Base-by-base conservation (phyloP, 768 basidiomycete species). In the Auricularia cornea region DNA sequence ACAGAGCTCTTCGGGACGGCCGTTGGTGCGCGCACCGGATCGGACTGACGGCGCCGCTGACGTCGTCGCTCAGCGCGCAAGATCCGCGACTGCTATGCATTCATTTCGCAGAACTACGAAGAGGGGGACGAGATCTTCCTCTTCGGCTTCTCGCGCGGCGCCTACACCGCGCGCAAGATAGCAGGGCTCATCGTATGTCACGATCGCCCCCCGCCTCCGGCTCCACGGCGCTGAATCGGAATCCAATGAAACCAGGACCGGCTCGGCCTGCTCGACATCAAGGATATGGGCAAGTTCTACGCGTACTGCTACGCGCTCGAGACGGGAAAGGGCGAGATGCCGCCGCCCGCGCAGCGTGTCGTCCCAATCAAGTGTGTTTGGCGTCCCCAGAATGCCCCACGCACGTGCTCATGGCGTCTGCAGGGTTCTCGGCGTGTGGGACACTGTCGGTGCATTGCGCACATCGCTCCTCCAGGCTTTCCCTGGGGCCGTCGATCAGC, bases 121-220 rank as follows among this genome's bases (percentile, higher is more conserved):
- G 26, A 31, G 3, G 67, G 61, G 3, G 35, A 38, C n/a, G 40
- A 66, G 60, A 61, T 70, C 28, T 54, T 59, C 6, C 61, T 68
- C 41, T 64, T 67, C 32, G 66, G 67, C 4, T 68, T 68, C 56
- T 68, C 67, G 3, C 63, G 67, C 6, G 67, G 69, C 2, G 69
- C 64, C 6, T 70, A 68, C 60, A 60, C 63, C 51, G 61, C 57
- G 8, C 64, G 69, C 29, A 63, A 66, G 4, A 35, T 70, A 29
- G 29, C 64, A 6, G 40, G 63, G 3, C 59, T 69, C 60, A 60
- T 69, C 54, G 38, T 57, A 29, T 16, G 54, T 26, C 28, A 14
- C 10, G 10, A 14, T 10, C 28, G n/a, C 20, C 8, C 11, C 51
- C 12, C 20, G 28, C n/a, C n/a, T n/a, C n/a, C n/a, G n/a, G n/a